Conservation (phyloP, 2,329 filamentous ascomycete species). For the Stagonosporopsis tanaceti region DNA sequence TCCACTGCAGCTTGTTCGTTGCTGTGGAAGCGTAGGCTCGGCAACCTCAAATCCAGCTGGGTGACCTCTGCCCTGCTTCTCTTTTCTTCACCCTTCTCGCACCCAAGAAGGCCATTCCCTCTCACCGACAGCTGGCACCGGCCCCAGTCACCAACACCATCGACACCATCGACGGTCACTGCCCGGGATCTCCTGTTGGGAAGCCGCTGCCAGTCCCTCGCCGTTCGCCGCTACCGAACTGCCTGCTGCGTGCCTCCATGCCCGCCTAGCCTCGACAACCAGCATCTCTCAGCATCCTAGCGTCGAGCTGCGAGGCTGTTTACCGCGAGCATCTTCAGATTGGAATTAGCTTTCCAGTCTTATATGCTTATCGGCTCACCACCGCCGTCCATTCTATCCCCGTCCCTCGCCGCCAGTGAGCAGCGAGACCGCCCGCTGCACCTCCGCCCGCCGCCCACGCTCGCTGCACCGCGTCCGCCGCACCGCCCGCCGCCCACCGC, state of each 20-base stretch:
- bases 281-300: constrained; percentile 22
- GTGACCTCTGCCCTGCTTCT: constrained; percentile 37
- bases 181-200: constrained; percentile 29
- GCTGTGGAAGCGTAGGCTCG: constrained; percentile 32
- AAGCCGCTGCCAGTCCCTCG: constrained; percentile 23
- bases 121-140: constrained; percentile 18
- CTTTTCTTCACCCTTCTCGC: constrained; percentile 50
- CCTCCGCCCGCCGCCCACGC: constrained; percentile 30
- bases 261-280: constrained; percentile 26
- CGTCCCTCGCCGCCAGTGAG: constrained; percentile 30
- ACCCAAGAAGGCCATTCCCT: constrained; percentile 48
- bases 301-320: constrained; percentile 26
- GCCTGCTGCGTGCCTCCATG: constrained; percentile 29
- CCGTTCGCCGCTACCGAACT: constrained; percentile 31
- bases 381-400: constrained; percentile 28
- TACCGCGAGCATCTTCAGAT: constrained; percentile 49
- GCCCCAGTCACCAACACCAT: constrained; percentile 24
- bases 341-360: constrained; percentile 52
- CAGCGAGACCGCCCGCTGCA: constrained; percentile 23
- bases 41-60: constrained; percentile 50
- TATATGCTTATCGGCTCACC: constrained; percentile 47
- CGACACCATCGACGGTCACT: constrained; percentile 31
- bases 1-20: constrained; percentile 33
- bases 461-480: constrained; percentile 29
- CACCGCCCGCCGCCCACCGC: constrained; percentile 43